These are phyloP conservation scores for Plantago lanceolata DNA, from an alignment of 305 asterid genomes.

Conservation along the genomic window DNA sequence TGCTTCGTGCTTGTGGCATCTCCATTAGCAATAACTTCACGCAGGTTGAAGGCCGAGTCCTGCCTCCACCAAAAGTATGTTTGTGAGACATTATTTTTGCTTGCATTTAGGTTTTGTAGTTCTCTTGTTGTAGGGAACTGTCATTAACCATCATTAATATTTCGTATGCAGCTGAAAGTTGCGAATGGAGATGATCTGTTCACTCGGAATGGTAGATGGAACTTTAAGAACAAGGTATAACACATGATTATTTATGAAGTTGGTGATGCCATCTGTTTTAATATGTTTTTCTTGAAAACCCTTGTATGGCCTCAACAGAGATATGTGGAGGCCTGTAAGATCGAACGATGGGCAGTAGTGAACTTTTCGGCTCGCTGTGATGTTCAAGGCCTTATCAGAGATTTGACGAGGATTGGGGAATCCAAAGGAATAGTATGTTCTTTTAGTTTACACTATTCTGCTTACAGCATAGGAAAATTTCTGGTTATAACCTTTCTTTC, in stretches of 20 bases:
- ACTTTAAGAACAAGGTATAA: constrained; percentile 54
- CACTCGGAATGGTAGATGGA: constrained; percentile 67
- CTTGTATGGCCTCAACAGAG: constrained; percentile 34
- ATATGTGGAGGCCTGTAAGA: constrained; percentile 46
- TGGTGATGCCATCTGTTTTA: not conserved
- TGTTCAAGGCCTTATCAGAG: constrained; percentile 35
- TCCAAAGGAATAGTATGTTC: constrained; percentile 55
- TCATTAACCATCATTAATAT: constrained; percentile 5
- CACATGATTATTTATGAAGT: not conserved
- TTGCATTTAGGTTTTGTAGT: not conserved
- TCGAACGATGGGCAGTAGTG: constrained; percentile 65
- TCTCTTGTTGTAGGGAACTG: not conserved
- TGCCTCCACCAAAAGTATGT: constrained; percentile 62
- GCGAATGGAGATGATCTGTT: constrained; percentile 56
- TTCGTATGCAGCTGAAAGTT: constrained; percentile 47
- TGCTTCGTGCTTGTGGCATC: constrained; percentile 65
- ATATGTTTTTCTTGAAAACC: constrained; percentile 7
- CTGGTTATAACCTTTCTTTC: not conserved
- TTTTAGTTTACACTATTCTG: not conserved
- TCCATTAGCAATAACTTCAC: constrained; percentile 52
- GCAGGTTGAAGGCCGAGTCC: constrained; percentile 71
- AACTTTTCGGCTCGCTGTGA: constrained; percentile 67
- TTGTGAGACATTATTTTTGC: not conserved
- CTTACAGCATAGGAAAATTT: not conserved
- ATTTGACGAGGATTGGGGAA: constrained; percentile 46